Evolutionary conservation across 192 early-diverging fungal species (phyloP).

Genomic region (Podila verticillata): DNA sequence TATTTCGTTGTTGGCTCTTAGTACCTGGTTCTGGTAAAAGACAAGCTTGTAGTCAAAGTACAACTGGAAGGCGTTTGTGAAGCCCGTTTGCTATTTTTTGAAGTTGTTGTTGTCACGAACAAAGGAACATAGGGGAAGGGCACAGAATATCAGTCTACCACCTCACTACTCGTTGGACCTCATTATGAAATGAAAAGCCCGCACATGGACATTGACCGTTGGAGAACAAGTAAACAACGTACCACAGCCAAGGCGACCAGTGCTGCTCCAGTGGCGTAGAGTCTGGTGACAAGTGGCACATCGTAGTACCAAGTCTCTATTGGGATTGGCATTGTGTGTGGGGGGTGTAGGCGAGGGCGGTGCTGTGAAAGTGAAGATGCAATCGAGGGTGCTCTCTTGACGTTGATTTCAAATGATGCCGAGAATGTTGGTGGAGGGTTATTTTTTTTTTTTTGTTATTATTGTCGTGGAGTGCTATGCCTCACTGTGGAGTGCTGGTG

Average conservation of each 20-base stretch:
- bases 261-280: conserved; percentile 84
- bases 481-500: too few relatives aligned
- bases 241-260: conserved; percentile 83
- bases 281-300: conserved; percentile 85
- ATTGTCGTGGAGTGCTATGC: too few relatives aligned
- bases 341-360: not conserved
- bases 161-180: too few relatives aligned
- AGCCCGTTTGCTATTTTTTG: conserved; percentile 77
- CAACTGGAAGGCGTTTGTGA: conserved; percentile 82
- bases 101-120: not conserved
- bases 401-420: too few relatives aligned
- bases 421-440: too few relatives aligned
- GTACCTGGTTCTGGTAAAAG: conserved; percentile 74
- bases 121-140: not conserved
- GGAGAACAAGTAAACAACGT: conserved; percentile 24
- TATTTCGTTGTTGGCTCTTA: not conserved
- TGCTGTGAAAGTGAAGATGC: not conserved
- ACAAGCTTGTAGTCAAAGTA: conserved; percentile 82
- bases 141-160: not conserved
- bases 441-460: too few relatives aligned
- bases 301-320: conserved; percentile 92
- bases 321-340: conserved; percentile 61
- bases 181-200: too few relatives aligned
- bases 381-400: not conserved
- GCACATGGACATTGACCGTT: too few relatives aligned